These are phyloP conservation scores for Candida easanensis DNA, from an alignment of 805 yeast species.

Conservation along the genomic window DNA sequence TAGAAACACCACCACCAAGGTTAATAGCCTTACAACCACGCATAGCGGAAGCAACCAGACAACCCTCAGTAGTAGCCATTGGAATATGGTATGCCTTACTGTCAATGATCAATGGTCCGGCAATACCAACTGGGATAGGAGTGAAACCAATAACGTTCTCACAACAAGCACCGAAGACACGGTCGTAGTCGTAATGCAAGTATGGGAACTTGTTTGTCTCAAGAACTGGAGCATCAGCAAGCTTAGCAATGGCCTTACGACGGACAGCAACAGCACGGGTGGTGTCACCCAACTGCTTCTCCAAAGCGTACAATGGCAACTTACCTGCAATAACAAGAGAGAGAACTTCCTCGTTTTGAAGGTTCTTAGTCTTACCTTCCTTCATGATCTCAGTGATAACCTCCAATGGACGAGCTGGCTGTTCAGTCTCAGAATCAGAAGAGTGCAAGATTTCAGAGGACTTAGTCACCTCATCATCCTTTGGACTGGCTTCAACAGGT, in stretches of 20 bases:
- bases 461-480: conserved; percentile 19
- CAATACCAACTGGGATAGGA: conserved; percentile 97
- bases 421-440: conserved; percentile 36
- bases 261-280: conserved; percentile 93
- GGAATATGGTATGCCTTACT: conserved; percentile 89
- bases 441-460: conserved; percentile 29
- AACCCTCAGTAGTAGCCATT: conserved; percentile 99
- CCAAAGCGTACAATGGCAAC: conserved; percentile 90
- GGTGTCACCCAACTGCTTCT: conserved; percentile 84
- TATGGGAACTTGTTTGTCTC: conserved; percentile 75
- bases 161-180: conserved; percentile 98
- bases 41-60: conserved; percentile 97
- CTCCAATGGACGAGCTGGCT: conserved; percentile 51
- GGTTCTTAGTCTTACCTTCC: conserved; percentile 64
- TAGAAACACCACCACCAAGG: conserved; percentile 92
- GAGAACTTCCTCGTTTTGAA: conserved; percentile 72
- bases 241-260: conserved; percentile 83
- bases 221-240: conserved; percentile 80
- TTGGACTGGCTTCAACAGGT: conserved; percentile 9
- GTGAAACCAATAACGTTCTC: conserved; percentile 96
- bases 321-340: conserved; percentile 70
- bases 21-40: conserved; percentile 98
- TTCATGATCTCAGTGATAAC: conserved; percentile 62
- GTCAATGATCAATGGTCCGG: conserved; percentile 93
- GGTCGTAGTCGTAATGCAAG: conserved; percentile 81